These are phyloP conservation scores for Alternaria sp. DNA, from an alignment of 2,329 filamentous ascomycete genomes.

Conservation along the genomic window DNA sequence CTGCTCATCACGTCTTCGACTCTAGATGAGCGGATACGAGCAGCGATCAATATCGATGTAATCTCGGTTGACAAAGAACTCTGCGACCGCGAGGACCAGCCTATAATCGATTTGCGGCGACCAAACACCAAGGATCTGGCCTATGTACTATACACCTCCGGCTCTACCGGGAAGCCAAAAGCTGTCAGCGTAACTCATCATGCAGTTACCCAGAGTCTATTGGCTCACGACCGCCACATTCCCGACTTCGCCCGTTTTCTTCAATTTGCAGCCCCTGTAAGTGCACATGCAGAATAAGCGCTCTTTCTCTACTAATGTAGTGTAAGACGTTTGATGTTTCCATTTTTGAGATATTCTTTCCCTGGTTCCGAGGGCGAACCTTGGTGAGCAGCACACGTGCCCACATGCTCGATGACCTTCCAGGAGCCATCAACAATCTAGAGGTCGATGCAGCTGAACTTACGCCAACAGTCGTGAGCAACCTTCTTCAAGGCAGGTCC, in stretches of 20 bases:
- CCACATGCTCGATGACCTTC: slow-evolving; percentile 77
- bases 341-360: slow-evolving; percentile 94
- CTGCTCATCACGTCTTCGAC: slow-evolving; percentile 69
- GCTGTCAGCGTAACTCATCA: slow-evolving; percentile 82
- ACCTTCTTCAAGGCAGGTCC: slow-evolving; percentile 71
- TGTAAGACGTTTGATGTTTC: slow-evolving; percentile 83
- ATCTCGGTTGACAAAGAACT: slow-evolving; percentile 53
- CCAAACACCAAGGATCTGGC: slow-evolving; percentile 60
- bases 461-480: slow-evolving; percentile 85
- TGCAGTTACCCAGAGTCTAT: slow-evolving; percentile 79
- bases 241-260: slow-evolving; percentile 80
- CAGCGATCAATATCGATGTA: slow-evolving; percentile 43
- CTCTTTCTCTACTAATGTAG: not conserved
- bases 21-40: slow-evolving; percentile 51
- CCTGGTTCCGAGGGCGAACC: slow-evolving; percentile 74
- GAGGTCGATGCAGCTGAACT: slow-evolving; percentile 84
- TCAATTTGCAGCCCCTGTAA: slow-evolving; percentile 79
- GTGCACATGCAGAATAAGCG: not conserved
- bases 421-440: slow-evolving; percentile 68
- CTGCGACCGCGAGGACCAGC: slow-evolving; percentile 27
- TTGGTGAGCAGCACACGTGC: slow-evolving; percentile 73
- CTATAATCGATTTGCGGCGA: not conserved
- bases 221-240: slow-evolving; percentile 81
- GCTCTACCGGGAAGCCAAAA: slow-evolving; percentile 87
- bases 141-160: slow-evolving; percentile 94